These are phyloP conservation scores for Hypericum perforatum DNA, from an alignment of 345 rosid species.

Conservation along the genomic window DNA sequence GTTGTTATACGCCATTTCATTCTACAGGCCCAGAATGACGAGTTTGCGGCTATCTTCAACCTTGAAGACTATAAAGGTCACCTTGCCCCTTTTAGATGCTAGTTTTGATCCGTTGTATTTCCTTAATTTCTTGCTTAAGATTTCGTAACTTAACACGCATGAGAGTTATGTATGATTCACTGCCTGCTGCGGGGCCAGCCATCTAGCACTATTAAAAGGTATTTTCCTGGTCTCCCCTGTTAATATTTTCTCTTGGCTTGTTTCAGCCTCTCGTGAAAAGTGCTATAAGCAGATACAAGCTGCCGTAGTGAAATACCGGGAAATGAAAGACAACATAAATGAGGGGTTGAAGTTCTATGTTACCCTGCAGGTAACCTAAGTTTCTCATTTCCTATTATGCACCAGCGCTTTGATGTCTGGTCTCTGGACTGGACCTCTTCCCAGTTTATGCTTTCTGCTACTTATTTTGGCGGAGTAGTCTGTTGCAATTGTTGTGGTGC, in stretches of 20 bases:
- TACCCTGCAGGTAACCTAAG: constrained; percentile 58
- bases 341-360: constrained; percentile 97
- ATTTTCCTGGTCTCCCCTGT: too few species aligned
- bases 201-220: too few species aligned
- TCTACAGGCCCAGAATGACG: constrained; percentile 79
- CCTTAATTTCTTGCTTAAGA: too few species aligned
- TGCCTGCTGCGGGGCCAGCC: too few species aligned
- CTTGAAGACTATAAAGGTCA: constrained; percentile 97
- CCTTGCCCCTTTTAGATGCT: neutral
- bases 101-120: too few species aligned
- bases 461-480: too few species aligned
- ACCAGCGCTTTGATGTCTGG: neutral
- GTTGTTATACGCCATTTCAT: too few species aligned
- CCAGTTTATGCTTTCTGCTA: too few species aligned
- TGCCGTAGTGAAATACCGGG: constrained; percentile 76
- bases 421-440: neutral
- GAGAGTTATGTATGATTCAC: too few species aligned
- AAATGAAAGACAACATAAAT: constrained; percentile 88
- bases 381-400: too few species aligned
- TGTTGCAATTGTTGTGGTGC: too few species aligned
- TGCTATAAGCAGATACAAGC: constrained; percentile 91
- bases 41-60: constrained; percentile 67
- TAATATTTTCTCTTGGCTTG: neutral
- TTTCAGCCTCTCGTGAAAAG: constrained; percentile 77
- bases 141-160: too few species aligned